Evolutionary conservation across 306 rosid genomes (phyloP), one percentile per base, ranked within the genome.

Genomic region (Hippophae gyantsensis): DNA sequence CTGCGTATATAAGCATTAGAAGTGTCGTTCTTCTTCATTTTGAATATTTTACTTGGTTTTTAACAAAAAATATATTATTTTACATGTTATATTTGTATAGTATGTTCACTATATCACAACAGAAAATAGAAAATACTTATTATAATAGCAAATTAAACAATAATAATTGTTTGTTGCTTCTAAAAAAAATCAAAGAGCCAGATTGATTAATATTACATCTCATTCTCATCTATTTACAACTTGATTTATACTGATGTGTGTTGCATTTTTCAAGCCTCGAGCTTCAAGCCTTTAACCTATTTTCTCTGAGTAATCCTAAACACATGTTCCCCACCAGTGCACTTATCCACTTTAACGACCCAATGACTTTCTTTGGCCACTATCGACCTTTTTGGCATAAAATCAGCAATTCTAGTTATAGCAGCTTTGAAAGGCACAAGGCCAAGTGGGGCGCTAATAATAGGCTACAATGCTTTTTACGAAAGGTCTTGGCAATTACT

Each of bases 291-390:
- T 18, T 18, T 1, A 18, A 18, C 23, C 23, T 18, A 70, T 62
- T 76, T 67, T 41, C 52, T 67, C 43, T 25, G 1, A 0, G 72
- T 55, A 50, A 77, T 42, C 67, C 80, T 74, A 66, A 77, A 81
- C 13, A 81, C 76, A 65, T 81, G 83, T 69, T 81, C 82, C 63
- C 77, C 82, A 8, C 86, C 86, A 6, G 76, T 74, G 61, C 74
- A 71, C 8, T 62, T 65, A 52, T 81, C 86, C 7, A 77, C 70
- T 62, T 74, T 60, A 65, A 74, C 82, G 60, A 81, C 71, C 86
- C 86, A 81, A 42, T 46, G 68, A 52, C 74, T 71, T 49, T 10
- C 76, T 52, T 69, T 43, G 44, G 1, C 14, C 70, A 54, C 3
- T 9, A 57, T 23, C 18, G 52, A 46, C 58, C 41, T 9, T 25